These are phyloP conservation scores for Papiliotrema terrestris DNA, from an alignment of 1,284 basidiomycete species.

Conservation along the genomic window DNA sequence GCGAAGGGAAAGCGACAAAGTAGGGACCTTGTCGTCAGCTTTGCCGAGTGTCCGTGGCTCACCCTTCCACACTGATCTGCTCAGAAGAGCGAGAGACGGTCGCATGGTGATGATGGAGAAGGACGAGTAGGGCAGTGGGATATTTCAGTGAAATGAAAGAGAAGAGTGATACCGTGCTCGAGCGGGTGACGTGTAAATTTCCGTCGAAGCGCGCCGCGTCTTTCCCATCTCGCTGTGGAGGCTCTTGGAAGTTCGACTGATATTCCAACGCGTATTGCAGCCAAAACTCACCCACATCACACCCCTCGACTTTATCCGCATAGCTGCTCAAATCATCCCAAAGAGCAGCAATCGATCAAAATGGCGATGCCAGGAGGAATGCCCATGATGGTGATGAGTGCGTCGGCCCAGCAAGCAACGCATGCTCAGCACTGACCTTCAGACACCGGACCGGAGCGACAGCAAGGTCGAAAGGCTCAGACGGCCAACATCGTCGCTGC, in stretches of 20 bases:
- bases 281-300: neutral
- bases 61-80: conserved; percentile 53
- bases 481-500: conserved; percentile 96
- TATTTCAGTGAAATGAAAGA: too few relatives aligned
- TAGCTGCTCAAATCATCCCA: conserved; percentile 5
- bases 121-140: too few relatives aligned
- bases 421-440: conserved; percentile 16
- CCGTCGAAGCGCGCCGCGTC: too few relatives aligned
- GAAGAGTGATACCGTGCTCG: too few relatives aligned
- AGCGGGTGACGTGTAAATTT: too few relatives aligned
- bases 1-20: conserved; percentile 89
- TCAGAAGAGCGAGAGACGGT: neutral
- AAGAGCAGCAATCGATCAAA: neutral
- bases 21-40: conserved; percentile 66
- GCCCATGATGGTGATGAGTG: conserved; percentile 54
- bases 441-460: conserved; percentile 91
- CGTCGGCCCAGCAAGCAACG: conserved; percentile 13
- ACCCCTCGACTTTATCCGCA: neutral
- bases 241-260: too few relatives aligned
- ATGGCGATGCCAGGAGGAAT: conserved; percentile 35
- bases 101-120: conserved; percentile 2
- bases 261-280: neutral
- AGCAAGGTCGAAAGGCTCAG: conserved; percentile 92
- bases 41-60: conserved; percentile 6
- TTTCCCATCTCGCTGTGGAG: too few relatives aligned